Evolutionary conservation across 2,329 filamentous ascomycete species (phyloP), one percentile per base, ranked within the genome.

Genomic region (Cladophialophora yegresii): DNA sequence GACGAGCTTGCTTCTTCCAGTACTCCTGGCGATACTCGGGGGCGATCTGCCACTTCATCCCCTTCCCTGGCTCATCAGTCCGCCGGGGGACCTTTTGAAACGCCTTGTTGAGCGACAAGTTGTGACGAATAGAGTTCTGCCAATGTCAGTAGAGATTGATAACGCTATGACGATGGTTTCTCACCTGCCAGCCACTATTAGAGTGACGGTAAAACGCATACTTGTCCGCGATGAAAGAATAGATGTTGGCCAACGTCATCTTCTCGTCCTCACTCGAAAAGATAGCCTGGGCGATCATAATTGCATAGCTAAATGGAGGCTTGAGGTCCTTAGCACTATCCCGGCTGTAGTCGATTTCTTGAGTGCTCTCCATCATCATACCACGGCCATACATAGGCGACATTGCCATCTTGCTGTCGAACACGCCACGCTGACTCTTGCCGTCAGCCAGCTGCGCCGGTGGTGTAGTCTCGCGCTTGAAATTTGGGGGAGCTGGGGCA

Each of bases 1-100:
- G 80, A 33, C 78, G 76, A 45, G 76, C 73, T 70, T 80, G 78
- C 71, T 89, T 91, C 75, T 90, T 90, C 65, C 92, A 84, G 82
- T 97, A 96, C 59, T 96, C 93, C 20, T 97, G 91, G 55, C 89
- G 87, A 69, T 89, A 85, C 68, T 96, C 91, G 1, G 90, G 84
- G 3, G 91, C 87, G 73, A 99, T 93, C 77, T 93, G 91, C 95
- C 95, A 99, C 75, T 98, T 98, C 92, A 97, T 98, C 30, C 95
- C 95, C 76, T 99, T 99, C 12, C 95, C 95, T 23, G 95, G 95
- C 75, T 99, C 95, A 71, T 98, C 92, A 0, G 92, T 96, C 16
- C 91, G 89, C 54, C 95, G 88, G 2, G 95, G 90, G 8, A 96
- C 90, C 77, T 99, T 99, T 71, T 92, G 88, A 73, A 99, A 99